Conservation (phyloP, 2,329 filamentous ascomycete genomes). For the Colletotrichum sp. region DNA sequence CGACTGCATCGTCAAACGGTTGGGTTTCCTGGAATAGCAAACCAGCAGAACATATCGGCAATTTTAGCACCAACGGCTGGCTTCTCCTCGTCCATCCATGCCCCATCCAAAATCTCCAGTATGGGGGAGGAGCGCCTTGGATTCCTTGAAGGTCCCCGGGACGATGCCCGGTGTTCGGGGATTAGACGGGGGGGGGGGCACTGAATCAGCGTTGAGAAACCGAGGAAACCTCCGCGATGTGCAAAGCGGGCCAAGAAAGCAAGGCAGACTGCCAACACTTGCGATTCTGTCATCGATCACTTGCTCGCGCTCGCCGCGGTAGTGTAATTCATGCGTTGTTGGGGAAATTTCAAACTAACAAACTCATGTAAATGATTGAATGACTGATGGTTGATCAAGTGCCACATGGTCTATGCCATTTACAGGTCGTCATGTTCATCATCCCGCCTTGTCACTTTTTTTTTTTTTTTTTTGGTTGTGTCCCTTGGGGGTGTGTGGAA, state of each 20-base stretch:
- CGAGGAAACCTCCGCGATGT: not conserved
- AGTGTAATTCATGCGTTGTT: not conserved
- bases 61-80: not conserved
- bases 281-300: not conserved
- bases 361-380: not conserved
- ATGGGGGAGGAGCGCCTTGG: not conserved
- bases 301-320: not conserved
- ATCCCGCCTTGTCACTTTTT: not conserved
- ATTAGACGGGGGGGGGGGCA: not conserved
- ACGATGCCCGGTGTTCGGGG: not conserved
- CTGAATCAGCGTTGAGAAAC: not conserved
- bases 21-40: constrained; percentile 7
- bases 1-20: not conserved
- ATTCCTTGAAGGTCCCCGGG: not conserved
- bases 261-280: not conserved
- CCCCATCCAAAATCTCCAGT: not conserved
- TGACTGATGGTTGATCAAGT: not conserved
- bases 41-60: not conserved
- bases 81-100: not conserved
- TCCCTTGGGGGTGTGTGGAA: not conserved
- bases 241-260: not conserved
- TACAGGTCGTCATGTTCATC: not conserved
- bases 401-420: not conserved
- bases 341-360: not conserved
- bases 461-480: not conserved